Percentiles rank a stretch among this genome's conserved stretches.
Conservation (phyloP, 257 asterid genomes). For the Solanum neorickii region DNA sequence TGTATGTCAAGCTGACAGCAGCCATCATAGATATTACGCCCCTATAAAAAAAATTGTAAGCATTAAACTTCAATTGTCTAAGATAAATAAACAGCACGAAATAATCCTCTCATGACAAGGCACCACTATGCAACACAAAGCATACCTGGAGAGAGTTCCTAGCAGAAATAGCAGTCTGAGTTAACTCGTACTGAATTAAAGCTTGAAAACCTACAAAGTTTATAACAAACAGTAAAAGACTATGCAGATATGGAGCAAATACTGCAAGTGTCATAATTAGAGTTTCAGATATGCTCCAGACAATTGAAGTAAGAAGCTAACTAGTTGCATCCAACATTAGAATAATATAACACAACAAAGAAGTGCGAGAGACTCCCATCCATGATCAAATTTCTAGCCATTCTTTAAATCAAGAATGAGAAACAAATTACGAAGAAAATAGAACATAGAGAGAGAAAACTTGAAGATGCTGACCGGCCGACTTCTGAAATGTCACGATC, state of each 20-base stretch:
- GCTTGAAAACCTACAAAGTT: constrained; percentile 83
- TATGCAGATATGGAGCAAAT: not conserved
- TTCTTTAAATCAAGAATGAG: not conserved
- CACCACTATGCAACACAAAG: not conserved
- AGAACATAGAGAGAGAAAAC: constrained; percentile 38
- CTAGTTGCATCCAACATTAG: not conserved
- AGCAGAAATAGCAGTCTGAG: constrained; percentile 70
- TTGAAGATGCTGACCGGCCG: constrained; percentile 98
- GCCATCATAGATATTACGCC: constrained; percentile 92
- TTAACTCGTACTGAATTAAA: constrained; percentile 66
- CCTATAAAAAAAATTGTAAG: constrained; percentile 26
- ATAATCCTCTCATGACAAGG: not conserved
- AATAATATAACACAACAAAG: not conserved
- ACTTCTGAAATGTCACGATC: constrained; percentile 99
- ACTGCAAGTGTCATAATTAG: not conserved
- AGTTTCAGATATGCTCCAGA: not conserved
- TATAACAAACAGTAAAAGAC: not conserved
- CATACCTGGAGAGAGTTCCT: constrained; percentile 83
- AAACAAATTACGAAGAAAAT: constrained; percentile 31
- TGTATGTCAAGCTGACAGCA: constrained; percentile 98
- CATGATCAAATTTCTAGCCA: not conserved
- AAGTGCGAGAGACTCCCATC: not conserved
- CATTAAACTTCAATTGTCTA: not conserved
- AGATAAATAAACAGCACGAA: not conserved
- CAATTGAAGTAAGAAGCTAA: not conserved